Evolutionary conservation across 768 basidiomycete species (phyloP), one percentile per base, ranked within the genome.

Genomic region (Mycena vitilis): DNA sequence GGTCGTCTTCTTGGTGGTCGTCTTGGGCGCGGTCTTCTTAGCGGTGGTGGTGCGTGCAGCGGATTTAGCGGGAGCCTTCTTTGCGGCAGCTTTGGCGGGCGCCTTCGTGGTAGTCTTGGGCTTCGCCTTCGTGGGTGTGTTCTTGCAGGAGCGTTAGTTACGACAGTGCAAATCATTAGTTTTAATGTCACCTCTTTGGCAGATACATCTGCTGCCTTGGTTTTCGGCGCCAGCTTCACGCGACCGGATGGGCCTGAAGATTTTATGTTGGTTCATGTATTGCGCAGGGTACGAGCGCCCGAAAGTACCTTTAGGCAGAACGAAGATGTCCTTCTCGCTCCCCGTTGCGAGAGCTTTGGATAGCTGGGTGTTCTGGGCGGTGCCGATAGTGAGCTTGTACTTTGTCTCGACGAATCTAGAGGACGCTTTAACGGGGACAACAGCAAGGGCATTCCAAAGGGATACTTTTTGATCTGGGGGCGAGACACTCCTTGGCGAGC

Each of bases 401-500:
- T 85, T 89, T 65, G 87, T 84, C 80, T 95, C 95, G 63, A 98
- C 91, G 79, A 81, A 98, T 84, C 95, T 96, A 63, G 36, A 52
- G 61, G 59, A 70, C 25, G 66, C 75, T 47, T 76, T 70, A 71
- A 65, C 44, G 15, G 23, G 2, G 47, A 20, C 22, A 20, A 60
- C 2, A 60, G 1, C 23, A 23, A 38, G 9, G 23, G n/a, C 8
- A 49, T 15, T 15, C 47, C 4, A 47, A 51, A 62, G 55, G 73
- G 15, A 66, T 84, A 96, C 93, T 94, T 97, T 89, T 98, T 98
- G 83, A 98, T 96, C 75, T 91, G 88, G 62, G 91, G 93, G 55
- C 96, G 91, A 73, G 95, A 96, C 69, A 96, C 95, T 73, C 95
- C 95, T 65, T 78, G 78, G 65, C 95, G 92, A 65, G 91, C 87